Conservation (phyloP, 305 asterid species). For the Fraxinus latifolia region DNA sequence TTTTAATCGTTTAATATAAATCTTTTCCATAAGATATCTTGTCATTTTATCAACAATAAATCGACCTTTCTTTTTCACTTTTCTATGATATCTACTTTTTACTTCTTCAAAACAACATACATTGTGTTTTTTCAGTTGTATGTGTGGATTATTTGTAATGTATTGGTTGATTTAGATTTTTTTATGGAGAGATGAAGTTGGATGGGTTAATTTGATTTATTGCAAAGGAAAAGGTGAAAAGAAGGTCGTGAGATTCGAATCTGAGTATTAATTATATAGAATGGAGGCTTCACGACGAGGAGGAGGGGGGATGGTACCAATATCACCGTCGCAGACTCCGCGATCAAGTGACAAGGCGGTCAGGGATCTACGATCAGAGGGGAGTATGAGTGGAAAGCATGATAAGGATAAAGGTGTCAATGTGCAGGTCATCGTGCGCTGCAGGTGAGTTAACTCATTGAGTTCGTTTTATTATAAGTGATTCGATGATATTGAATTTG, state of each 20-base stretch:
- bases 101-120: background rate
- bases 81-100: background rate
- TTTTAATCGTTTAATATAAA: background rate
- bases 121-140: background rate
- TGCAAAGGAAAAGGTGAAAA: background rate
- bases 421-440: slow-evolving; percentile 48
- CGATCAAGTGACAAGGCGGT: slow-evolving; percentile 46
- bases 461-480: background rate
- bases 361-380: slow-evolving; percentile 30
- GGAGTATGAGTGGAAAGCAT: background rate
- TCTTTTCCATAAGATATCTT: background rate
- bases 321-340: slow-evolving; percentile 16
- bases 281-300: slow-evolving; percentile 12
- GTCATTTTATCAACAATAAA: background rate
- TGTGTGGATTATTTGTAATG: background rate
- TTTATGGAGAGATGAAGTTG: background rate
- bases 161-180: background rate
- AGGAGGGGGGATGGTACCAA: background rate
- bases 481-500: background rate
- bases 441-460: slow-evolving; percentile 34
- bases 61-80: background rate
- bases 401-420: slow-evolving; percentile 38
- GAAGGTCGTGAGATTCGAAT: background rate
- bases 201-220: background rate
- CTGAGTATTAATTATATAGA: background rate